phyloP scores from a whole-genome alignment of 139 green algal species.

The Pseudopediastrum boryanum region DNA sequence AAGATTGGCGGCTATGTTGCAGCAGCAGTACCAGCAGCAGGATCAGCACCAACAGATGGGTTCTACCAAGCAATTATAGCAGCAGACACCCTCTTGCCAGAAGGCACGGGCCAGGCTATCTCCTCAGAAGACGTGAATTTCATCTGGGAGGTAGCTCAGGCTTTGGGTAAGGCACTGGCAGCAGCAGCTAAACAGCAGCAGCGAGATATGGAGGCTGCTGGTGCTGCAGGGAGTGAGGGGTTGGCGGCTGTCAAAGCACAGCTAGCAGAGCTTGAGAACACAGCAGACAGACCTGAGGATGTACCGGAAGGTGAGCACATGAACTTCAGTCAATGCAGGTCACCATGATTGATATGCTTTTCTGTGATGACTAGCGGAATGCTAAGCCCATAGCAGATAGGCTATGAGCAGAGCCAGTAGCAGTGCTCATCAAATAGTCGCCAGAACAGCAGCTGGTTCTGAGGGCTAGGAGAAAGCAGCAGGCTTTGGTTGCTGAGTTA shows the following conservation, averaged over 20 bases:
- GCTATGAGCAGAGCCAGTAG: no score
- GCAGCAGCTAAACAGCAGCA: conserved; percentile 26
- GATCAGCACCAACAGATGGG: background rate
- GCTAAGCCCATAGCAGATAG: background rate
- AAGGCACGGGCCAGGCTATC: conserved; percentile 58
- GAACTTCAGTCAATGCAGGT: background rate
- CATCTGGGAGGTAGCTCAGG: conserved; percentile 41
- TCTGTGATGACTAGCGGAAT: background rate
- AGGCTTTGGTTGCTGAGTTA: no score
- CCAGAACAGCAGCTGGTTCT: no score
- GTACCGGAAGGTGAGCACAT: conserved; percentile 12
- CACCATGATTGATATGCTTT: background rate
- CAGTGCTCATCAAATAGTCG: no score
- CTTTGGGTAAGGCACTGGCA: conserved; percentile 46
- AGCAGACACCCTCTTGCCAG: conserved; percentile 63
- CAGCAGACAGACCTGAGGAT: background rate
- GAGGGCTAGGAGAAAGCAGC: no score
- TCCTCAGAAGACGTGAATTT: conserved; percentile 26
- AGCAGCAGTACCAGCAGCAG: conserved; percentile 19
- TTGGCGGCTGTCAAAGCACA: conserved; percentile 8
- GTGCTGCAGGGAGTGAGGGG: conserved; percentile 9
- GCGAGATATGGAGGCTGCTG: conserved; percentile 14
- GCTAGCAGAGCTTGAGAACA: background rate
- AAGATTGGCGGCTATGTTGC: conserved; percentile 49
- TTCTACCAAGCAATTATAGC: conserved; percentile 51